These are phyloP conservation scores for Heterobasidion irregulare DNA, from an alignment of 1,284 basidiomycete genomes.

Conservation along the genomic window DNA sequence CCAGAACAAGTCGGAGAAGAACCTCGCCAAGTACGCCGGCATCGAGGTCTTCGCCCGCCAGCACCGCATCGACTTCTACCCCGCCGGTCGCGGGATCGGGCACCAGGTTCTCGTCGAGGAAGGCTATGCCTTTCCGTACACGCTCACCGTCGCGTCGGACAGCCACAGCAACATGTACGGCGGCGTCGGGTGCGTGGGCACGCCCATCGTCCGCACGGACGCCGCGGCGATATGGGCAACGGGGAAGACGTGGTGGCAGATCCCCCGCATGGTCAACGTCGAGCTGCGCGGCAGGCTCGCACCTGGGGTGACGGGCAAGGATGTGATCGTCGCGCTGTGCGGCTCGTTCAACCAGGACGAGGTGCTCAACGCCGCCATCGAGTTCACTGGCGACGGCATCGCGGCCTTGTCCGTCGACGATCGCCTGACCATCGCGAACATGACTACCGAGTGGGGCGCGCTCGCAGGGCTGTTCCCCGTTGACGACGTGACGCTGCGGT, in stretches of 20 bases:
- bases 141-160: slow-evolving; percentile 92
- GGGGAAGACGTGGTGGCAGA: slow-evolving; percentile 99
- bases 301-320: slow-evolving; percentile 94
- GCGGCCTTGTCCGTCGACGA: slow-evolving; percentile 81
- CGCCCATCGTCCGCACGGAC: slow-evolving; percentile 91
- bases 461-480: slow-evolving; percentile 94
- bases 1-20: slow-evolving; percentile 93
- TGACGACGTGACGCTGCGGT: slow-evolving; percentile 74
- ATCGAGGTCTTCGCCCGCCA: slow-evolving; percentile 90
- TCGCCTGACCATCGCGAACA: slow-evolving; percentile 91
- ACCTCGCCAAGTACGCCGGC: slow-evolving; percentile 86
- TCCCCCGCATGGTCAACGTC: slow-evolving; percentile 94
- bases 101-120: slow-evolving; percentile 95
- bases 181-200: slow-evolving; percentile 94
- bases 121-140: slow-evolving; percentile 92
- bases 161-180: slow-evolving; percentile 99
- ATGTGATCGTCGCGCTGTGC: slow-evolving; percentile 96
- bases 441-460: slow-evolving; percentile 99
- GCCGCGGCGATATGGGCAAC: slow-evolving; percentile 98
- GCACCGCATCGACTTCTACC: slow-evolving; percentile 92
- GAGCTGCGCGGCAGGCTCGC: slow-evolving; percentile 81
- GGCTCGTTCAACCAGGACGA: slow-evolving; percentile 97
- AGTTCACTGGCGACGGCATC: slow-evolving; percentile 95
- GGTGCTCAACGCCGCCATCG: slow-evolving; percentile 96
- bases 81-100: slow-evolving; percentile 96